phyloP scores from a whole-genome alignment of 805 yeast genomes.

The Monosporozyma aquatica region DNA sequence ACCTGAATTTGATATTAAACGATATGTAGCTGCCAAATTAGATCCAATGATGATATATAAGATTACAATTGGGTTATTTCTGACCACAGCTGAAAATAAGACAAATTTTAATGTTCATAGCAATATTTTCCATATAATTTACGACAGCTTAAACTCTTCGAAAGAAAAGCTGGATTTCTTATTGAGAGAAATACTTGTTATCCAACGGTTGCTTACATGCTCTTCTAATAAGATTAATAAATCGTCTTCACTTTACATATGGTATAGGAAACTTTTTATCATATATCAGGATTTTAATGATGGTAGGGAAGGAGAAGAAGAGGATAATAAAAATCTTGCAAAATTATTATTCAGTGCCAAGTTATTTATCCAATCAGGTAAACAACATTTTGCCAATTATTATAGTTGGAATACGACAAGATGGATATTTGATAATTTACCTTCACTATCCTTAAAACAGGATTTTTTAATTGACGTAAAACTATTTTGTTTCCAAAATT shows the following conservation, averaged over 20 bases:
- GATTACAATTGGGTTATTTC: slow-evolving; percentile 28
- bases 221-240: slow-evolving; percentile 31
- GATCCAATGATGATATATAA: slow-evolving; percentile 6
- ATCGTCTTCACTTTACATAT: slow-evolving; percentile 33
- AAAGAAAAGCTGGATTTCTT: slow-evolving; percentile 9
- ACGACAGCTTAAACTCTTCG: not conserved
- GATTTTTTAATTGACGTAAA: slow-evolving; percentile 11
- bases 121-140: slow-evolving; percentile 13
- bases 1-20: not conserved
- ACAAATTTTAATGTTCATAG: slow-evolving; percentile 28
- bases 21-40: not conserved
- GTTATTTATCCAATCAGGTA: slow-evolving; percentile 22
- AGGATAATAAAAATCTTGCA: no score
- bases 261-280: slow-evolving; percentile 26
- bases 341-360: not conserved
- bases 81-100: slow-evolving; percentile 33
- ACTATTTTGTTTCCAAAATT: slow-evolving; percentile 21
- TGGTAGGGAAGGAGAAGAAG: no score
- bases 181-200: slow-evolving; percentile 11
- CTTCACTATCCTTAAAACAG: slow-evolving; percentile 6
- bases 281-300: no score
- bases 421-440: slow-evolving; percentile 25
- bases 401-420: slow-evolving; percentile 34
- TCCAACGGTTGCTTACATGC: slow-evolving; percentile 26
- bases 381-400: slow-evolving; percentile 31